Evolutionary conservation across 495 filamentous ascomycete genomes (phyloP), one percentile per base, ranked within the genome.

Genomic region (Hyphodiscus hymeniophilus): DNA sequence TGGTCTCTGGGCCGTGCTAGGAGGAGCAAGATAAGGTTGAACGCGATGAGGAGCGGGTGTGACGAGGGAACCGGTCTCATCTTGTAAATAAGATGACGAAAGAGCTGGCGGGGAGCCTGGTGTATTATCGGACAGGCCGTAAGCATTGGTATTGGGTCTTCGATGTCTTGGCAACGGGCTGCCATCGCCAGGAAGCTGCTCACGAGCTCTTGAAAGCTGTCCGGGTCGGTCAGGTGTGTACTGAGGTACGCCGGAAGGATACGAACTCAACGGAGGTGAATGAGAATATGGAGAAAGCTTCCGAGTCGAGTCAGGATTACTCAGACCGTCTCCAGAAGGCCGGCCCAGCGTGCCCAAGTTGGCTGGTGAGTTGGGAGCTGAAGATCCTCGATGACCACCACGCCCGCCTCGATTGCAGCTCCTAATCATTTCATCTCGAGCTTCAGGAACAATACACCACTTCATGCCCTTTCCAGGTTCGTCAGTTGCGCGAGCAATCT

Each of bases 401-500:
- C 69, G 74, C 59, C 65, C 74, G 33, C 68, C 69, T 18, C 64
- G 75, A 53, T 54, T 75, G 10, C 68, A 68, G 18, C 57, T 63
- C 35, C 63, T 64, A 7, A 70, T 57, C 72, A 79, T 75, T 39
- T 94, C 87, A 5, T 95, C 85, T 22, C 85, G 82, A 34, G 81
- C 69, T 43, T 89, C 86, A 1, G 81, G 76, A 2, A 86, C 81
- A 59, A 98, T 85, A 63, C 84, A 81, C 92, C 92, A 98, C 61
- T 96, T 95, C 90, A 95, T 95, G 20, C 92, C 92, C 67, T 98
- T 98, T 2, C 92, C 92, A 2, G 92, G 92, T 60, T 98, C 94
- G 56, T 98, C 87, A 0, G 89, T 92, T 4, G 84, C 77, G 30
- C 92, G 82, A 20, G 94, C 84, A 4, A 95, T 83, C 63, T 97